Evolutionary conservation across 441 rosid genomes (phyloP).

Genomic region (Populus hybrid): DNA sequence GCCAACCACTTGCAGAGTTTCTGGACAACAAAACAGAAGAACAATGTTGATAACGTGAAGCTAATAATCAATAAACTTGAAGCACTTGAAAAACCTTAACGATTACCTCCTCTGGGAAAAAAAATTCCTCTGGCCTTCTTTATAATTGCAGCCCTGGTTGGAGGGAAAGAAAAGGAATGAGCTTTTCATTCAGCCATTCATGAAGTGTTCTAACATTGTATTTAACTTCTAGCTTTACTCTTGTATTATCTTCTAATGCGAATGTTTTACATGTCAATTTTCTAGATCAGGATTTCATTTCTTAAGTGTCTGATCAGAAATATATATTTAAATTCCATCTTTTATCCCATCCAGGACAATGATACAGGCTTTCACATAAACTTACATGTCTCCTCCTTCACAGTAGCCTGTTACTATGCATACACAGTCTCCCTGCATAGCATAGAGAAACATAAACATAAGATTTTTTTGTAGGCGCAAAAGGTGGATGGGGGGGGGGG

Average conservation of each 20-base stretch:
- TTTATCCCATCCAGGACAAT: background rate
- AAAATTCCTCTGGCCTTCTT: constrained; percentile 89
- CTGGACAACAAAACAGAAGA: constrained; percentile 40
- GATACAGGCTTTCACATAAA: constrained; percentile 8
- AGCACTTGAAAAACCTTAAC: constrained; percentile 2
- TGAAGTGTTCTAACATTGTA: background rate
- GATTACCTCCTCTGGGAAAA: too few relatives aligned
- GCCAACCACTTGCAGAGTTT: constrained; percentile 93
- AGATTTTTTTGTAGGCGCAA: background rate
- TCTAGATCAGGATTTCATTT: background rate
- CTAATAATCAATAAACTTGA: background rate
- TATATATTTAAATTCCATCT: background rate
- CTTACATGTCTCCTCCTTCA: constrained; percentile 97
- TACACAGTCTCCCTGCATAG: constrained; percentile 56
- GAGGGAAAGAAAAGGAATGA: constrained; percentile 9
- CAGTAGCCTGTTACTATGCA: constrained; percentile 75
- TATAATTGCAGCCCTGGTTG: constrained; percentile 66
- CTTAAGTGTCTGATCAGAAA: background rate
- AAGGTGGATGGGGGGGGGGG: too few relatives aligned
- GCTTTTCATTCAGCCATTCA: constrained; percentile 14
- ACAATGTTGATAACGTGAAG: constrained; percentile 4
- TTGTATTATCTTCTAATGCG: background rate
- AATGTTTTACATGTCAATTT: background rate
- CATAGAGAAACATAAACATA: constrained; percentile 9
- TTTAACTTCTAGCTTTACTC: background rate